These are phyloP conservation scores for Psilocybe tampanensis DNA, from an alignment of 768 basidiomycete genomes.

Conservation along the genomic window DNA sequence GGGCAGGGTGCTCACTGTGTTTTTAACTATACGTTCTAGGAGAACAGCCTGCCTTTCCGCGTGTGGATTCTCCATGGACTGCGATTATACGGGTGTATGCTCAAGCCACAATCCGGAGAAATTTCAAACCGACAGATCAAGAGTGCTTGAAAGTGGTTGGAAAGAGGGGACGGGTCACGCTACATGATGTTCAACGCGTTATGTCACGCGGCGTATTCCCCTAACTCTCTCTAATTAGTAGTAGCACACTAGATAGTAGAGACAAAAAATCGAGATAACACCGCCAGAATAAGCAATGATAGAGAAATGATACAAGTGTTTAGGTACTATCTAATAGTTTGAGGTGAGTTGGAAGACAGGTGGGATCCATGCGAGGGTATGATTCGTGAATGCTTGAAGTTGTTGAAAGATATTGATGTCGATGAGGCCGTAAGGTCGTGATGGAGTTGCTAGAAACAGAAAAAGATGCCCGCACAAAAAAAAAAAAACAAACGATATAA, in stretches of 20 bases:
- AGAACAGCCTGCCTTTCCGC: slow-evolving; percentile 91
- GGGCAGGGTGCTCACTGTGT: slow-evolving; percentile 57
- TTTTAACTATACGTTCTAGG: slow-evolving; percentile 89
- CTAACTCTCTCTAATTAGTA: neutral
- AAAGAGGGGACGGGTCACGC: neutral
- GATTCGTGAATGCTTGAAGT: slow-evolving; percentile 3
- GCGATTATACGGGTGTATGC: too few species aligned
- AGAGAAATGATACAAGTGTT: slow-evolving; percentile 1
- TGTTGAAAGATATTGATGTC: neutral
- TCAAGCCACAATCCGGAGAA: too few species aligned
- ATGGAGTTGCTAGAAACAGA: neutral
- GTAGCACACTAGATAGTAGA: too few species aligned
- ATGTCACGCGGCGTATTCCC: slow-evolving; percentile 10
- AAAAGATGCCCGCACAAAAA: neutral
- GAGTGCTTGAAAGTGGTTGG: too few species aligned
- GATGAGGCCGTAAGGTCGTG: too few species aligned
- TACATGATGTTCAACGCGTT: slow-evolving; percentile 6
- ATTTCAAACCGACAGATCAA: too few species aligned
- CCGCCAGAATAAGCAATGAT: too few species aligned
- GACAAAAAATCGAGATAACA: neutral
- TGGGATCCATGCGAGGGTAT: slow-evolving; percentile 5
- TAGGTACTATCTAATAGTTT: slow-evolving; percentile 1
- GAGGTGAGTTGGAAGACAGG: neutral
- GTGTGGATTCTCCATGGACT: slow-evolving; percentile 90
- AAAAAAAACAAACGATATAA: too few species aligned